Conservation (phyloP, 129 eudicot genomes). For the Mikania micrantha region DNA sequence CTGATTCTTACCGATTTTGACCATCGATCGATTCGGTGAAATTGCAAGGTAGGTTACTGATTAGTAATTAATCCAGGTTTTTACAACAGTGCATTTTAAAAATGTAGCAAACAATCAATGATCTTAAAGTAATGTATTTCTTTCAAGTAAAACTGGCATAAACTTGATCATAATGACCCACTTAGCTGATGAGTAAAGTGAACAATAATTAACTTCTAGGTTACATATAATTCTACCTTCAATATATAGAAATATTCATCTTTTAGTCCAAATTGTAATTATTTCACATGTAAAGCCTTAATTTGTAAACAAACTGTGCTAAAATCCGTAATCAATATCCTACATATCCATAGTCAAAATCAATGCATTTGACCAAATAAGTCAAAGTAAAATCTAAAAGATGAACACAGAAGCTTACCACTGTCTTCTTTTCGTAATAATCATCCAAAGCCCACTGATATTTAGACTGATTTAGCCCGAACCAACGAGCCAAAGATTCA, state of each 20-base stretch:
- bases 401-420: constrained; percentile 33
- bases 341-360: constrained; percentile 2
- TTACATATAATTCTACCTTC: constrained; percentile 1
- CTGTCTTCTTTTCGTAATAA: constrained; percentile 59
- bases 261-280: not conserved
- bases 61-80: too few relatives aligned
- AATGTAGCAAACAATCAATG: constrained; percentile 9
- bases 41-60: too few relatives aligned
- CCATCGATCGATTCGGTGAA: too few relatives aligned
- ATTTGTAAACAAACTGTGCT: not conserved
- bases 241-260: not conserved
- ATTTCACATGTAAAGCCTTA: not conserved
- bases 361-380: not conserved
- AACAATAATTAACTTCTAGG: constrained; percentile 14
- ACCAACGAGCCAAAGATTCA: constrained; percentile 73
- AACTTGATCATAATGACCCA: constrained; percentile 7
- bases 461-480: constrained; percentile 83
- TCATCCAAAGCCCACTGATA: constrained; percentile 97
- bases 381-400: not conserved
- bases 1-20: too few relatives aligned
- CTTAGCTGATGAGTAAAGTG: not conserved
- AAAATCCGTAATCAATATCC: not conserved
- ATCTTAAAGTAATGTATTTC: not conserved
- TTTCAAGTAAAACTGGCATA: too few relatives aligned
- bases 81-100: not conserved